Conservation (phyloP, 164 flowering plant species). For the Litsea cubeba region DNA sequence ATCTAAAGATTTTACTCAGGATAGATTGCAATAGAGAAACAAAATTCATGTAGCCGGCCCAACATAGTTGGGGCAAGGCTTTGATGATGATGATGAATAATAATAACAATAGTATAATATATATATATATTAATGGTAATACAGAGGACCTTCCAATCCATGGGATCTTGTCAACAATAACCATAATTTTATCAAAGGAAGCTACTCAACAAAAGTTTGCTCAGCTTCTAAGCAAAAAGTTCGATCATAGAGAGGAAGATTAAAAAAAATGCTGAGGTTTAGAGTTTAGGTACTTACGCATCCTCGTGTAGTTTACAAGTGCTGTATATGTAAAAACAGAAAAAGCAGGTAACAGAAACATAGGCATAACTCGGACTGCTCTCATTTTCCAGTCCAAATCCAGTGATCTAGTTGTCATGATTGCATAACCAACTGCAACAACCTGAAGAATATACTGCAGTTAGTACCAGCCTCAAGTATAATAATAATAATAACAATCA, state of each 20-base stretch:
- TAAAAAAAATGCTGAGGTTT: background rate
- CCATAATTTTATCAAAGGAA: too few species aligned
- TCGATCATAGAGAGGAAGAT: background rate
- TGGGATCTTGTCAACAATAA: too few species aligned
- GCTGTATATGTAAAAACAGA: constrained; percentile 46
- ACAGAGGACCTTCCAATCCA: too few species aligned
- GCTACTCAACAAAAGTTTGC: too few species aligned
- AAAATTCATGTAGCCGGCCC: too few species aligned
- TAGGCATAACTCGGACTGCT: constrained; percentile 71
- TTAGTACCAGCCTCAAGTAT: background rate
- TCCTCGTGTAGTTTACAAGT: constrained; percentile 43
- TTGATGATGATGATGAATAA: too few species aligned
- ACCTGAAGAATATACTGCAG: constrained; percentile 34
- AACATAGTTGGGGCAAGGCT: too few species aligned
- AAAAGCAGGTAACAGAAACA: constrained; percentile 76
- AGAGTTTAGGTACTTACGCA: constrained; percentile 49
- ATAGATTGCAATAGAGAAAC: too few species aligned
- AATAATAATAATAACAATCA: too few species aligned
- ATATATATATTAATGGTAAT: too few species aligned
- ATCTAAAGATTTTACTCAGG: background rate
- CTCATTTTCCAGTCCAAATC: constrained; percentile 84
- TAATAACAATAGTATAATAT: too few species aligned
- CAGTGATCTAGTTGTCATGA: constrained; percentile 70
- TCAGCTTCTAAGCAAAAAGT: background rate
- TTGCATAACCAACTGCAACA: constrained; percentile 83